Percentiles rank a stretch among this genome's conserved stretches.
These are phyloP conservation scores for Blastobotrys aristatus DNA, from an alignment of 1,139 yeast species.

Conservation along the genomic window DNA sequence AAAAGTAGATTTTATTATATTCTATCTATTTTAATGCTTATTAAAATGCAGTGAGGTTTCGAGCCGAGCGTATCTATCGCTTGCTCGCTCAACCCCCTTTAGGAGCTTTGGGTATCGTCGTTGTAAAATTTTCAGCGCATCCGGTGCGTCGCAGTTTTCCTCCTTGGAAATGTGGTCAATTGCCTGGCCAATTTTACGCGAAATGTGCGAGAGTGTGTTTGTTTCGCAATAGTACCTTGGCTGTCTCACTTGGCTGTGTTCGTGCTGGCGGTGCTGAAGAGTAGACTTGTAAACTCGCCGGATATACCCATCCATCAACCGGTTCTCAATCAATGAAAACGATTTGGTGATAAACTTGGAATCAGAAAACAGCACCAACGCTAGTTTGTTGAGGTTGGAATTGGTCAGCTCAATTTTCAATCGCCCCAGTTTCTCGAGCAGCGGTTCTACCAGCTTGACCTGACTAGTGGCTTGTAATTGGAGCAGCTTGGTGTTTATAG, in stretches of 20 bases:
- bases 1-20: constrained; percentile 1
- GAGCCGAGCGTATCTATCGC: not conserved
- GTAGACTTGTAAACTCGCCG: not conserved
- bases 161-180: not conserved
- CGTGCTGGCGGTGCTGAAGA: not conserved
- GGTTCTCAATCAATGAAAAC: constrained; percentile 37
- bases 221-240: not conserved
- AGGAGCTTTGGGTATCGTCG: not conserved
- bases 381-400: constrained; percentile 37
- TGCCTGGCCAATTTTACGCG: not conserved
- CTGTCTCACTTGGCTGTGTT: not conserved
- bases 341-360: constrained; percentile 34
- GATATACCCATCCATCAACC: constrained; percentile 30
- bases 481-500: constrained; percentile 31
- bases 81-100: not conserved
- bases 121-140: not conserved
- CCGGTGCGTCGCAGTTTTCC: not conserved
- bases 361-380: constrained; percentile 28
- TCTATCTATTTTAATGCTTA: not conserved
- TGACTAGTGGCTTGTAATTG: constrained; percentile 21
- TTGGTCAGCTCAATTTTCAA: constrained; percentile 38
- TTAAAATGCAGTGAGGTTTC: not conserved
- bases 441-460: constrained; percentile 5
- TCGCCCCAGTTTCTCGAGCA: constrained; percentile 32
- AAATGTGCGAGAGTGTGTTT: not conserved